Evolutionary conservation across 2,329 filamentous ascomycete species (phyloP), one percentile per base, ranked within the genome.

Genomic region (Ceratocystis variospora): DNA sequence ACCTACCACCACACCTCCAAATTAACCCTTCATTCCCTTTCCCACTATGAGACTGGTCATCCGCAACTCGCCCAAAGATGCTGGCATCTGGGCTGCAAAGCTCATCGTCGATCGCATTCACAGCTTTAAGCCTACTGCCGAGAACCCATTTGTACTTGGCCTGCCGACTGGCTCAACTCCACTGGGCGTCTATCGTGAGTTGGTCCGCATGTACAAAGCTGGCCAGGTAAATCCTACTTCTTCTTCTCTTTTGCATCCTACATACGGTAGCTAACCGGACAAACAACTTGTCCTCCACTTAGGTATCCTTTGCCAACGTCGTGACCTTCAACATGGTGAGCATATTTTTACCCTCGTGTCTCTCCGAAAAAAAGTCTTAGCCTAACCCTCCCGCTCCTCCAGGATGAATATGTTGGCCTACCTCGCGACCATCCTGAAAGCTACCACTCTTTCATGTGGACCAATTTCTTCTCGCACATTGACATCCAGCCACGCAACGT

Each of bases 361-460:
- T 41, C 37, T 41, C 37, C 3, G 12, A 15, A 41, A 15, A 41
- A 0, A 41, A 5, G 37, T 41, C 37, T 68, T 69, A n/a, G 28
- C n/a, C 48, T 48, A 53, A n/a, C n/a, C 8, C 45, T 70, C 70
- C 68, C 65, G 55, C 25, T 10, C 41, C 15, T 28, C 37, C 70
- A 88, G 85, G 90, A 95, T 76, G 90, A 95, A 77, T 95, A 95
- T 72, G 88, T 94, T 70, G 88, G 87, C 67, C 83, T 95, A 69
- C 87, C 89, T 44, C 85, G 88, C 72, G 88, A 92, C 71, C 89
- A 95, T 74, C 86, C 89, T 12, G 86, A 94, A 75, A 90, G 87
- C 72, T 95, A 95, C 77, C 90, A 95, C 78, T 89, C 86, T 70
- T 95, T 94, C 79, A 94, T 95, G 90, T 95, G 91, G 83, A 89